Conservation (phyloP, 1,284 basidiomycete genomes). For the Ganoderma lingzhi region DNA sequence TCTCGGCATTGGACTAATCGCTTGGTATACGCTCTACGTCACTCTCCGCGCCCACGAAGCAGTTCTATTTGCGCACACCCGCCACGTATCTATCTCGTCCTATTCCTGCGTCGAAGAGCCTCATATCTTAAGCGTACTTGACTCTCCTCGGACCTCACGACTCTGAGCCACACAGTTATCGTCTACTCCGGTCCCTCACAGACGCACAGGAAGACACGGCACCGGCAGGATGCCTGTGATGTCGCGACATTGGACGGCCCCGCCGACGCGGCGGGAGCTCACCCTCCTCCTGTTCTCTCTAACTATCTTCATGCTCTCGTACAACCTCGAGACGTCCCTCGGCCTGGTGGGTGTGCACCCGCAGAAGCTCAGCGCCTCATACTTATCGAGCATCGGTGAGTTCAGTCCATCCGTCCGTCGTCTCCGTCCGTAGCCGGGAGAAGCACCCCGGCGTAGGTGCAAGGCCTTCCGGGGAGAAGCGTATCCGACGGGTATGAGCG, state of each 20-base stretch:
- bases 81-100: background rate
- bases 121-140: conserved; percentile 6
- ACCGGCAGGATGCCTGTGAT: background rate
- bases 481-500: background rate
- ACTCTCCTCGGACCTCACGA: background rate
- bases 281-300: conserved; percentile 67
- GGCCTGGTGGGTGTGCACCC: conserved; percentile 54
- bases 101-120: background rate
- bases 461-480: background rate
- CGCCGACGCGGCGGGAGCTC: conserved; percentile 70
- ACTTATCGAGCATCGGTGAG: conserved; percentile 38
- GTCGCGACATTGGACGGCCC: conserved; percentile 53
- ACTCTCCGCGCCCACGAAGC: background rate
- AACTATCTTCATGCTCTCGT: conserved; percentile 68
- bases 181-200: background rate
- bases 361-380: conserved; percentile 39
- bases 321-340: conserved; percentile 69
- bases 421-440: background rate
- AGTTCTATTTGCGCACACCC: conserved; percentile 4
- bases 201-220: background rate
- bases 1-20: conserved; percentile 1
- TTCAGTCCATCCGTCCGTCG: conserved; percentile 14
- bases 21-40: conserved; percentile 2
- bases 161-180: background rate
- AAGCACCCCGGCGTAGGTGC: background rate